Conservation (phyloP, 495 filamentous ascomycete species). For the Penicillium turbatum region DNA sequence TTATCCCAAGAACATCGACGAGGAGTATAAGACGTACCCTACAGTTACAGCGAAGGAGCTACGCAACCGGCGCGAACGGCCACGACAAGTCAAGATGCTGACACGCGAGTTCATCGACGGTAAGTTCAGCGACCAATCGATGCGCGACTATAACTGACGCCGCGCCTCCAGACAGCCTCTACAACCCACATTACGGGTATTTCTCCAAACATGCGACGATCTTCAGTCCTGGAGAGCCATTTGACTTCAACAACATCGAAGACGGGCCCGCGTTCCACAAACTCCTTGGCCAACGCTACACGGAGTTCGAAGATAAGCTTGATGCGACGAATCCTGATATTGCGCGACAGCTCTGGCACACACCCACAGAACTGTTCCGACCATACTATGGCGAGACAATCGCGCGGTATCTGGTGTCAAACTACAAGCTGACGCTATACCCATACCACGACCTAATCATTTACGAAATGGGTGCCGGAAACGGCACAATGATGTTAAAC, state of each 20-base stretch:
- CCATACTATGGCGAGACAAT: conserved; percentile 97
- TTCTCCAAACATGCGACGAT: conserved; percentile 97
- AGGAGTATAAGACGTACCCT: conserved; percentile 76
- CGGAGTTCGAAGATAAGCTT: conserved; percentile 81
- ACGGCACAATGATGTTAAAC: conserved; percentile 97
- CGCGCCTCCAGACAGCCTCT: conserved; percentile 69
- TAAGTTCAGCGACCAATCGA: conserved; percentile 31
- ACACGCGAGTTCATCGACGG: conserved; percentile 97
- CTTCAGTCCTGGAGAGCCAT: conserved; percentile 89
- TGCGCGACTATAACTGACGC: conserved; percentile 7
- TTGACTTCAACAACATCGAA: conserved; percentile 74
- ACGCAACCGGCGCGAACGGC: conserved; percentile 65
- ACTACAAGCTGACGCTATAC: conserved; percentile 91
- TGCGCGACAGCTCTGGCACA: conserved; percentile 94
- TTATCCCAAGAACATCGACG: conserved; percentile 66
- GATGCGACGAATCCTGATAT: conserved; percentile 66
- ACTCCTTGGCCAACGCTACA: conserved; percentile 72
- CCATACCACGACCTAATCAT: conserved; percentile 97
- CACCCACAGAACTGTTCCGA: conserved; percentile 92
- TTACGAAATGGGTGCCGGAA: conserved; percentile 97
- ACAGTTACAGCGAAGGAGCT: conserved; percentile 78
- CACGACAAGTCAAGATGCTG: conserved; percentile 90
- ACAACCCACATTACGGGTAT: conserved; percentile 96
- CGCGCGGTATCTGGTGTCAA: conserved; percentile 85
- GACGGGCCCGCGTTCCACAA: conserved; percentile 81